A percentile compares a stretch with the other conserved stretches of the same genome.
Evolutionary conservation across 441 rosid species (phyloP).

Genomic region (Viola pubescens): DNA sequence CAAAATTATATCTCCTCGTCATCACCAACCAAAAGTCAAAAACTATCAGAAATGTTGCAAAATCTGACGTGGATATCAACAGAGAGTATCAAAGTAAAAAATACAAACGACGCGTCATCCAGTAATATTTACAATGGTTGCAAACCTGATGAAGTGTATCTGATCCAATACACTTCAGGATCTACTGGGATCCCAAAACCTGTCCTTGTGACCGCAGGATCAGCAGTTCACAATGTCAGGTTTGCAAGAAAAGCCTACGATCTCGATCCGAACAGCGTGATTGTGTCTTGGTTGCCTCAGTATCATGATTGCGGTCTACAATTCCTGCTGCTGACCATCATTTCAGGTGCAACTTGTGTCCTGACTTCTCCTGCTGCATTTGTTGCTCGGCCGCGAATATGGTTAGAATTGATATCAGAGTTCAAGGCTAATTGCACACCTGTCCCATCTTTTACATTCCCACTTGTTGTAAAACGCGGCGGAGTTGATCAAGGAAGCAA

Average conservation of each 20-base stretch:
- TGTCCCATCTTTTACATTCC: conserved; percentile 53
- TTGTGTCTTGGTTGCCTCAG: conserved; percentile 60
- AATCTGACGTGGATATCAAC: conserved; percentile 39
- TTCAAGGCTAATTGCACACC: conserved; percentile 54
- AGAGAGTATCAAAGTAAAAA: conserved; percentile 19
- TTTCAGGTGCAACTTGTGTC: conserved; percentile 51
- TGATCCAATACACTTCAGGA: conserved; percentile 68
- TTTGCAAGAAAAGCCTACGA: conserved; percentile 51
- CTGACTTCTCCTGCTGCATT: conserved; percentile 38
- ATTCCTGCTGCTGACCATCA: conserved; percentile 41
- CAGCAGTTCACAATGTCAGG: conserved; percentile 57
- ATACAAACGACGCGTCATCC: not conserved
- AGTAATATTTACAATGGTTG: conserved; percentile 27
- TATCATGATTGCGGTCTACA: conserved; percentile 66
- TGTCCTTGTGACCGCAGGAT: conserved; percentile 49
- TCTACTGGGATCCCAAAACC: conserved; percentile 62
- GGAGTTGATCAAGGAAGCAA: conserved; percentile 22
- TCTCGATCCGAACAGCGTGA: conserved; percentile 42
- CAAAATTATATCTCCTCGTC: conserved; percentile 24
- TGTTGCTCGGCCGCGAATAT: conserved; percentile 38
- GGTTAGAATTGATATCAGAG: conserved; percentile 49
- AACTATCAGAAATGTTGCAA: conserved; percentile 28
- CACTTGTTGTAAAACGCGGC: conserved; percentile 49
- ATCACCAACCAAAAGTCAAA: conserved; percentile 23
- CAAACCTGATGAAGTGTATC: conserved; percentile 33